These are phyloP conservation scores for Lactarius evosmus DNA, from an alignment of 768 basidiomycete genomes.

Conservation along the genomic window DNA sequence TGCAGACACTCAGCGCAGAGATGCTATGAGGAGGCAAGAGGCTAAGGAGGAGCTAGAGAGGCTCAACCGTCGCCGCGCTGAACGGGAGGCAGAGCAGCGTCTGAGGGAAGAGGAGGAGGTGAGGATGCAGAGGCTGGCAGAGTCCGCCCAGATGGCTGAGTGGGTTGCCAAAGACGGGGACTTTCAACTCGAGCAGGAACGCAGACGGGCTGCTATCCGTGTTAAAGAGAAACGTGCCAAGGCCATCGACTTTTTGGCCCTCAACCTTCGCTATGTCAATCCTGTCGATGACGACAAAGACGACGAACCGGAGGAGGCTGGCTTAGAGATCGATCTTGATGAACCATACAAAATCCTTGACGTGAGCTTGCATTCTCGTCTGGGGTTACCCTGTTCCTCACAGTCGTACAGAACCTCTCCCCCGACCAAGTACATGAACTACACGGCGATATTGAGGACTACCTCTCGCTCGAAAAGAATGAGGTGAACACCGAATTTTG, in stretches of 20 bases:
- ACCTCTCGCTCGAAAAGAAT: slow-evolving; percentile 79
- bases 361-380: slow-evolving; percentile 46
- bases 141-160: slow-evolving; percentile 96
- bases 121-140: slow-evolving; percentile 82
- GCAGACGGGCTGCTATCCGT: slow-evolving; percentile 85
- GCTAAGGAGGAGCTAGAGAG: slow-evolving; percentile 95
- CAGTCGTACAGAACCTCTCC: slow-evolving; percentile 64
- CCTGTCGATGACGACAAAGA: slow-evolving; percentile 65
- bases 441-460: slow-evolving; percentile 91
- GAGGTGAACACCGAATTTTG: slow-evolving; percentile 94
- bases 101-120: slow-evolving; percentile 92
- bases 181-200: slow-evolving; percentile 94
- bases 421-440: slow-evolving; percentile 87
- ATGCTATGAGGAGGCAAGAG: slow-evolving; percentile 78
- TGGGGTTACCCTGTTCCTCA: neutral
- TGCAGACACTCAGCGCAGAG: slow-evolving; percentile 75
- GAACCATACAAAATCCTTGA: slow-evolving; percentile 98
- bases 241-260: slow-evolving; percentile 95
- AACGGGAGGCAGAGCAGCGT: slow-evolving; percentile 85
- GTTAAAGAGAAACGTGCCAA: slow-evolving; percentile 96
- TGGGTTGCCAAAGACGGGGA: slow-evolving; percentile 97
- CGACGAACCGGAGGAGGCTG: slow-evolving; percentile 72
- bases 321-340: slow-evolving; percentile 95
- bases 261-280: slow-evolving; percentile 92
- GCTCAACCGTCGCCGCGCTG: slow-evolving; percentile 84